Base-by-base conservation (phyloP, 2,329 filamentous ascomycete species). In the Colletotrichum australisinense region DNA sequence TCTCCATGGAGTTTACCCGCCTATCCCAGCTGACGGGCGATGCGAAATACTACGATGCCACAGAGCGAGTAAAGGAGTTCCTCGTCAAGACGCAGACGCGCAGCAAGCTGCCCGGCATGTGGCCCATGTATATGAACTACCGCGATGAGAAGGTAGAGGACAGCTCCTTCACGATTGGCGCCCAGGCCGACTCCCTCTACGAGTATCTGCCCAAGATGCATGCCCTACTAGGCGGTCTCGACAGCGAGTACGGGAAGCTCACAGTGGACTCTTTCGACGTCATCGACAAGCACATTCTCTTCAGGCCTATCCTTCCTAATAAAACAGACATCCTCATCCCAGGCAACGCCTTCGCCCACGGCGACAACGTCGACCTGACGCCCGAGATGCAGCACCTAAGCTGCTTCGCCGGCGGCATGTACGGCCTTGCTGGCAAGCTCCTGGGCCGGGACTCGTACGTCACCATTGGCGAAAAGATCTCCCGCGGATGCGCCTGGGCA, bases 1-100 rank as follows among this genome's bases (percentile, higher is more conserved):
- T 95, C 69, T 91, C 90, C 9, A 81, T 96, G 72, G 93, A 95
- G 79, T 94, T 95, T 79, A 94, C 92, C 2, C 86, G 93, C 6
- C 85, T 96, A 58, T 91, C 91, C 24, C 93, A 95, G 81, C 84
- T 95, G 71, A 94, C 93, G 0, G 90, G 90, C 63, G 87, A 95
- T 73, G 83, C 89, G 67, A 94, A 93, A 79, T 95, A 93, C 82
- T 95, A 93, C 80, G 93, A 94, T 81, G 93, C 92, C 5, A 89
- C 94, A 66, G 92, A 93, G 74, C 88, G 92, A n/a, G 88, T 96
- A 73, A 95, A 93, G 75, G 86, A 91, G 77, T 88, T 91, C 72
- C 88, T 95, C 62, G 87, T 91, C 75, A 84, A 86, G 52, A 88
- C 89, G 75, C 93, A 95, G 82, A 88, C 91, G 76, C 82, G 86